Base-by-base conservation (phyloP, 305 asterid genomes). In the Rubia balearica region DNA sequence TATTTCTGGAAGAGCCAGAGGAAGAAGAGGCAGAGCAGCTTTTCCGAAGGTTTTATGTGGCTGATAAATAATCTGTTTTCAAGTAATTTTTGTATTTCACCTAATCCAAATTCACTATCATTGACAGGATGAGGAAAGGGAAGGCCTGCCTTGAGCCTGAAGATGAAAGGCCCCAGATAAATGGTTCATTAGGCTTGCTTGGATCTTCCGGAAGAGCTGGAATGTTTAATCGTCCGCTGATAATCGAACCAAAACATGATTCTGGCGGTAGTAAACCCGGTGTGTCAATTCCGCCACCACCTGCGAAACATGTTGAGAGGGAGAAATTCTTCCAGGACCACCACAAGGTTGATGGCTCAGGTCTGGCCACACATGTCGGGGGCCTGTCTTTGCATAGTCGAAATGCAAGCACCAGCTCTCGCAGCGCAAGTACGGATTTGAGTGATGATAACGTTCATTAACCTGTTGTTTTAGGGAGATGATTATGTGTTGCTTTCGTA, bases 21-120 rank as follows among this genome's bases (percentile, higher is more conserved):
- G 95, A 89, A 79, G 97, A 89, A 72, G 98, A 88, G 72, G 83
- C 90, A 49, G 97, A 93, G 71, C 98, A 93, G 73, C 92, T 91
- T 61, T 88, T 82, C 73, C 83, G 93, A 77, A 85, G 98, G 98
- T 90, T 33, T 68, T 8, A 56, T 56, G 62, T 9, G 3, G 27
- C 17, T 8, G 21, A 51, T 16, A 51, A 14, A 49, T 49, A 51
- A n/a, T 17, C 57, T n/a, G 36, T 21, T 56, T 1, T 13, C 6
- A 5, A 17, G 36, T 21, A 16, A 38, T 7, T 38, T 22, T 61
- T 6, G 1, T 21, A 7, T 14, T 65, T 53, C 42, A 36, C 42
- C 43, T 71, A 42, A 56, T 27, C n/a, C 59, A 46, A 10, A 56
- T 55, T 51, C 14, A 11, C 76, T 59, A 81, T 63, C 11, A 65